A percentile compares a stretch with the other conserved stretches of the same genome.
These are phyloP conservation scores for Trichoderma gracile DNA, from an alignment of 2,329 filamentous ascomycete genomes.

Conservation along the genomic window DNA sequence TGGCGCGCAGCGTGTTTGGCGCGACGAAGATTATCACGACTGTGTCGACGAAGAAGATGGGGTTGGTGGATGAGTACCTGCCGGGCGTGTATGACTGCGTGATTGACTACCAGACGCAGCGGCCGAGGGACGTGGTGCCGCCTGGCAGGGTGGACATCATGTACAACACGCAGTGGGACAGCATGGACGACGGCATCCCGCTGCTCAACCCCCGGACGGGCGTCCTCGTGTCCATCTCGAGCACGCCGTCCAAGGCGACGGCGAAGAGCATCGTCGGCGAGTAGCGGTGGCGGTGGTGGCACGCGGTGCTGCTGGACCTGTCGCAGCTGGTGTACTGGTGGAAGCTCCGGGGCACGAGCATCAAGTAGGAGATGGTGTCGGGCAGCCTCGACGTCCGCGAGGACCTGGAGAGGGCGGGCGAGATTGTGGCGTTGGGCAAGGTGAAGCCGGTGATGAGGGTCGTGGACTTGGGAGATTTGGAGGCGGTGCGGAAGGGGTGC, in stretches of 20 bases:
- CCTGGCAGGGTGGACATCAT: conserved; percentile 51
- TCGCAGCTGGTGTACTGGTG: conserved; percentile 45
- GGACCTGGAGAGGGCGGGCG: conserved; percentile 46
- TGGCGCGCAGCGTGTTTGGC: conserved; percentile 53
- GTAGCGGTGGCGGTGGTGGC: conserved; percentile 39
- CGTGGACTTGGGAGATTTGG: conserved; percentile 46
- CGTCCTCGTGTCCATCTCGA: conserved; percentile 45
- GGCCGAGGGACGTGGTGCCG: conserved; percentile 42
- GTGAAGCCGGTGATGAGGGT: conserved; percentile 46
- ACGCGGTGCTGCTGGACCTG: conserved; percentile 40
- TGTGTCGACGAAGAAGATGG: conserved; percentile 54
- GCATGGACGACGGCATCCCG: conserved; percentile 43
- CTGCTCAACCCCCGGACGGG: conserved; percentile 42
- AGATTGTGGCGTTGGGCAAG: conserved; percentile 45
- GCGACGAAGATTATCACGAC: conserved; percentile 52
- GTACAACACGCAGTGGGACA: conserved; percentile 48
- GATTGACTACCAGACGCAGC: conserved; percentile 51
- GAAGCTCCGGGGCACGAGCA: conserved; percentile 46
- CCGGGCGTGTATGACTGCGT: conserved; percentile 51
- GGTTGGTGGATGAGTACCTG: conserved; percentile 44
- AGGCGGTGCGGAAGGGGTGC: conserved; percentile 45
- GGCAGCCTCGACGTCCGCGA: conserved; percentile 44
- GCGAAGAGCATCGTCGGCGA: conserved; percentile 38
- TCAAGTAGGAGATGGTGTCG: conserved; percentile 49
- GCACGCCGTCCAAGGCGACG: conserved; percentile 38